phyloP scores from a whole-genome alignment of 805 yeast species.

The Ogataea pini region DNA sequence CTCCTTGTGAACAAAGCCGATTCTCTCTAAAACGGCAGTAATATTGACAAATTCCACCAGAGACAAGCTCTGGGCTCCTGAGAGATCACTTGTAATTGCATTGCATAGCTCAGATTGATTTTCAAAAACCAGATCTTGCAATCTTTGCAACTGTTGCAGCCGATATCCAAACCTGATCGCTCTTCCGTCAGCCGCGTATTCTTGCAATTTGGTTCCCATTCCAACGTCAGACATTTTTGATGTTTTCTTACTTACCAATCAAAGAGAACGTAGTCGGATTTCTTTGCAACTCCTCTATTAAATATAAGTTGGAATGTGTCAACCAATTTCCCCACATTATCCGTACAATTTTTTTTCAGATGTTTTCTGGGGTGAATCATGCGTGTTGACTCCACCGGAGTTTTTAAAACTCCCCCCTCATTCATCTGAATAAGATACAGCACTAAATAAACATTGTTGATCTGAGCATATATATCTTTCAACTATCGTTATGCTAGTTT shows the following conservation, averaged over 20 bases:
- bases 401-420: too few species aligned
- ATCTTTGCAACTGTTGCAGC: slow-evolving; percentile 7
- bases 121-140: slow-evolving; percentile 12
- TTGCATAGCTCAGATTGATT: slow-evolving; percentile 4
- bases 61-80: neutral
- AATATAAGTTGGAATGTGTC: neutral
- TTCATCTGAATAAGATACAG: too few species aligned
- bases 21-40: slow-evolving; percentile 6
- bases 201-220: slow-evolving; percentile 3
- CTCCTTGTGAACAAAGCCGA: neutral
- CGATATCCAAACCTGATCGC: slow-evolving; percentile 12
- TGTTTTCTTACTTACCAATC: neutral
- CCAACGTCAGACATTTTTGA: neutral
- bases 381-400: slow-evolving; percentile 7
- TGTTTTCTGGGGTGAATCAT: neutral
- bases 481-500: too few species aligned
- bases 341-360: neutral
- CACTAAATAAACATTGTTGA: too few species aligned
- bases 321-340: slow-evolving; percentile 6
- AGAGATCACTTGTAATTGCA: slow-evolving; percentile 3
- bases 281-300: neutral
- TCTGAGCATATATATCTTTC: too few species aligned
- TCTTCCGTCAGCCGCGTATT: slow-evolving; percentile 13
- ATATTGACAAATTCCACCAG: slow-evolving; percentile 2
- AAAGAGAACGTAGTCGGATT: too few species aligned